A percentile compares a stretch with the other conserved stretches of the same genome.
These are phyloP conservation scores for Chaetomium sp. DNA, from an alignment of 2,329 filamentous ascomycete species.

Conservation along the genomic window DNA sequence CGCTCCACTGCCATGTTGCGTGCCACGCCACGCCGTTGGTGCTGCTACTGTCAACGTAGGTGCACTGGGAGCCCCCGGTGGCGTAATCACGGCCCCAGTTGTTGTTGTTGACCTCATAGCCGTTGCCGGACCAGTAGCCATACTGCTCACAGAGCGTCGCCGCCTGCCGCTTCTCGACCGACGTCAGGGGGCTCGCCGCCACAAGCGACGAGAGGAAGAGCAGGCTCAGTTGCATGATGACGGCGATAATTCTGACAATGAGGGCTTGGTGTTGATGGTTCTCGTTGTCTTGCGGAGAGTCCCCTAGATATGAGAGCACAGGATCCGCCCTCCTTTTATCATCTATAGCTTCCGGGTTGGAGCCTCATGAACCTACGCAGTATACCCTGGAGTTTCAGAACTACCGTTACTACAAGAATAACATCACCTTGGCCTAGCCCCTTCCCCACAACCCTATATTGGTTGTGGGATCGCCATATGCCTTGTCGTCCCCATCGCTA, in stretches of 20 bases:
- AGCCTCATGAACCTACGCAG: neutral
- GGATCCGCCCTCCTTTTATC: constrained; percentile 3
- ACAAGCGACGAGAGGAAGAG: constrained; percentile 8
- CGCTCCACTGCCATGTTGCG: constrained; percentile 48
- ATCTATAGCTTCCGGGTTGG: neutral
- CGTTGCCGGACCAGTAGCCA: constrained; percentile 38
- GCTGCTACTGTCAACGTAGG: constrained; percentile 41
- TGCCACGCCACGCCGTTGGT: constrained; percentile 45
- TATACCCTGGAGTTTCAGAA: neutral
- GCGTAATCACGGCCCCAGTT: constrained; percentile 46
- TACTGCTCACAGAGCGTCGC: constrained; percentile 38
- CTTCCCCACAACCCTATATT: neutral
- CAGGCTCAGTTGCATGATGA: constrained; percentile 5
- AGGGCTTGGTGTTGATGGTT: neutral
- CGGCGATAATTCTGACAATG: neutral
- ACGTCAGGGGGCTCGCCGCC: constrained; percentile 6
- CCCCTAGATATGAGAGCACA: neutral
- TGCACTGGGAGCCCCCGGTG: constrained; percentile 47
- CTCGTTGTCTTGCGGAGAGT: neutral
- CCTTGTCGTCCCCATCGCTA: neutral
- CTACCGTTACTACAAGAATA: neutral
- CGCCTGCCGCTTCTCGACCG: constrained; percentile 1
- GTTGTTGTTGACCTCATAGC: constrained; percentile 46
- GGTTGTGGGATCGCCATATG: neutral
- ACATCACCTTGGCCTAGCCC: neutral